A percentile compares a stretch with the other conserved stretches of the same genome.
Evolutionary conservation across 805 yeast genomes (phyloP).

Genomic region (Candida ovalis): DNA sequence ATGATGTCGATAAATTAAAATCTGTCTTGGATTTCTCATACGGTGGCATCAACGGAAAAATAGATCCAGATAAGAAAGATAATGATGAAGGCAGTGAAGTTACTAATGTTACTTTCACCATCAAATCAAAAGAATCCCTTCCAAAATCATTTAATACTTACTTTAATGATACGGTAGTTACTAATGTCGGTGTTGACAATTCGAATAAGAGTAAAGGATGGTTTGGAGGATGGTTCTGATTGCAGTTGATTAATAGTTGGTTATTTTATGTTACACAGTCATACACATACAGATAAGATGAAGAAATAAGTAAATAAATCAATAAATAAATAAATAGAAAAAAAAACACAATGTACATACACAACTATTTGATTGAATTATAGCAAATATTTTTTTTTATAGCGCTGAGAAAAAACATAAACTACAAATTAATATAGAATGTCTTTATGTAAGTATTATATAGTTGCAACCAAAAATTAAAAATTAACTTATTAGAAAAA

Average conservation of each 20-base stretch:
- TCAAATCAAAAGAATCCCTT: slow-evolving; percentile 19
- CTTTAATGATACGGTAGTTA: slow-evolving; percentile 22
- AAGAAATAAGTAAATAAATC: background rate
- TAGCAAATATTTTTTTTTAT: no score
- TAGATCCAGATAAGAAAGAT: slow-evolving; percentile 19
- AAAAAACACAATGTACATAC: background rate
- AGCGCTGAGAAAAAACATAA: background rate
- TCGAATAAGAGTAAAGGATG: slow-evolving; percentile 21
- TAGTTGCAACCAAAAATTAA: background rate
- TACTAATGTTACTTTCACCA: slow-evolving; percentile 22
- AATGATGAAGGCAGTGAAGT: slow-evolving; percentile 20
- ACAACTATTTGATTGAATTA: background rate
- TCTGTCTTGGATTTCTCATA: slow-evolving; percentile 44
- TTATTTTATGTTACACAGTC: background rate
- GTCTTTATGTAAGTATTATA: no score
- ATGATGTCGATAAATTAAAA: slow-evolving; percentile 53
- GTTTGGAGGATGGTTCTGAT: slow-evolving; percentile 23
- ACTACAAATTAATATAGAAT: background rate
- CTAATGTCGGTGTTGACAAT: slow-evolving; percentile 27
- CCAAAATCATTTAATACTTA: slow-evolving; percentile 29
- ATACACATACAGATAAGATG: background rate
- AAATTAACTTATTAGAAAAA: background rate
- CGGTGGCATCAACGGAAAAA: slow-evolving; percentile 24
- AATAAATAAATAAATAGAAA: background rate
- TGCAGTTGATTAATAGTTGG: background rate